These are phyloP conservation scores for Scytalidium lignicola DNA, from an alignment of 2,329 filamentous ascomycete genomes.

Conservation along the genomic window DNA sequence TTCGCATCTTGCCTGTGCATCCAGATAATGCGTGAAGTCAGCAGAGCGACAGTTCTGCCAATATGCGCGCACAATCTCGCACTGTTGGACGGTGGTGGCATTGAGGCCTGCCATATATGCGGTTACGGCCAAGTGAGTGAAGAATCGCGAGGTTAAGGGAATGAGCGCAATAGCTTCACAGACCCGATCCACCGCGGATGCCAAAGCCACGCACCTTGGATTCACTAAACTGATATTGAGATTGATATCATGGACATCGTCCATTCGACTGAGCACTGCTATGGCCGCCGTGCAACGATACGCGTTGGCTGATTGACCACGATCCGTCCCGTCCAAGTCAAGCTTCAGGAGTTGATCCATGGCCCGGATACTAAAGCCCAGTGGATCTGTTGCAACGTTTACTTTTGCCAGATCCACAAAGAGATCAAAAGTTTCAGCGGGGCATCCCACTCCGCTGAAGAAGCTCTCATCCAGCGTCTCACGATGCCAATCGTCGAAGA, in stretches of 20 bases:
- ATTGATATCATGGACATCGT: background rate
- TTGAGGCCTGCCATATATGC: constrained; percentile 34
- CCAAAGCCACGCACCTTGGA: constrained; percentile 14
- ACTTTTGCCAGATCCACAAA: constrained; percentile 30
- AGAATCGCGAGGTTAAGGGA: constrained; percentile 30
- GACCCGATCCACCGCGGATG: constrained; percentile 28
- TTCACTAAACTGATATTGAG: background rate
- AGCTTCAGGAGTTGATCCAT: constrained; percentile 24
- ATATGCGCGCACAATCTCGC: constrained; percentile 30
- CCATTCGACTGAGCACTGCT: constrained; percentile 19
- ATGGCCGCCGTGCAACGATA: constrained; percentile 33
- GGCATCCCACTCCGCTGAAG: constrained; percentile 34
- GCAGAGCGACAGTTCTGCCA: constrained; percentile 34
- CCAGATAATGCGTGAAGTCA: constrained; percentile 33
- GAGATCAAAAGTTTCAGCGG: constrained; percentile 31
- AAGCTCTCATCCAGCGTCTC: constrained; percentile 28
- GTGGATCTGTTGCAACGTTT: constrained; percentile 4
- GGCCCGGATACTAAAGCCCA: constrained; percentile 17
- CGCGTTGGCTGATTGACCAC: constrained; percentile 5
- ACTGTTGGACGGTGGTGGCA: constrained; percentile 28
- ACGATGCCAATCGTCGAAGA: constrained; percentile 39
- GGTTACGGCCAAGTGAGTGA: constrained; percentile 34
- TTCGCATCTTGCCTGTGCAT: constrained; percentile 29
- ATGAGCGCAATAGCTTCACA: constrained; percentile 30
- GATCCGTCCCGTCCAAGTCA: constrained; percentile 8